phyloP scores from a whole-genome alignment of 2,329 filamentous ascomycete species.

The Chaetothyriales sp. region DNA sequence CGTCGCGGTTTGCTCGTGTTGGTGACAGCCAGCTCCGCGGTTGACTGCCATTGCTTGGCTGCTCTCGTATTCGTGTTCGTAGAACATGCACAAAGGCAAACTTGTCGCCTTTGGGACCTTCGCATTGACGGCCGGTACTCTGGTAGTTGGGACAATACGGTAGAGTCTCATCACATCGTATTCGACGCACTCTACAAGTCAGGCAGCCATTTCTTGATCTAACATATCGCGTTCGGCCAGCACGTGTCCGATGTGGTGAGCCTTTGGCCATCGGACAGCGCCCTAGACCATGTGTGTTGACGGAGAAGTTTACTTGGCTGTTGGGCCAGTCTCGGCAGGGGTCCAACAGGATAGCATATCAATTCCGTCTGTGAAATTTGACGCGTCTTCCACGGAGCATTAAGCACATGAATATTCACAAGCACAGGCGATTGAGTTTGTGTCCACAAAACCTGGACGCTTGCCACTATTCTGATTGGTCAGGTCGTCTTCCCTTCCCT shows the following conservation, averaged over 20 bases:
- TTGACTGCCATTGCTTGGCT: too few species aligned
- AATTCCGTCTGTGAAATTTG: too few species aligned
- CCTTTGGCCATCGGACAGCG: not conserved
- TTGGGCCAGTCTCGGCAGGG: not conserved
- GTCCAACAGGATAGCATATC: not conserved
- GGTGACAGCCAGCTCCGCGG: not conserved
- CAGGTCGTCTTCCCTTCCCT: not conserved
- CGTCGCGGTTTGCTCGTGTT: not conserved
- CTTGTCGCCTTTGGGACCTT: not conserved
- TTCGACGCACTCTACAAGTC: not conserved
- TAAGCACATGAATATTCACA: too few species aligned
- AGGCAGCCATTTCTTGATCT: not conserved
- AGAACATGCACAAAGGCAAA: not conserved
- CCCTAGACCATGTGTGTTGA: too few species aligned
- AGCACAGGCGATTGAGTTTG: not conserved
- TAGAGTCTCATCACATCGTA: constrained; percentile 1
- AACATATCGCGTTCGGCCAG: too few species aligned
- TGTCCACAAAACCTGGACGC: not conserved
- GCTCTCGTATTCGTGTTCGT: not conserved
- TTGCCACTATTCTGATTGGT: not conserved
- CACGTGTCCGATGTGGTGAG: not conserved
- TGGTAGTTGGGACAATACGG: not conserved
- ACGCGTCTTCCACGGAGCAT: too few species aligned
- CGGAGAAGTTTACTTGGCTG: not conserved
- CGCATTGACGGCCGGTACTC: constrained; percentile 1